A percentile compares a stretch with the other conserved stretches of the same genome.
These are phyloP conservation scores for Fulvia fulva DNA, from an alignment of 2,329 filamentous ascomycete species.

Conservation along the genomic window DNA sequence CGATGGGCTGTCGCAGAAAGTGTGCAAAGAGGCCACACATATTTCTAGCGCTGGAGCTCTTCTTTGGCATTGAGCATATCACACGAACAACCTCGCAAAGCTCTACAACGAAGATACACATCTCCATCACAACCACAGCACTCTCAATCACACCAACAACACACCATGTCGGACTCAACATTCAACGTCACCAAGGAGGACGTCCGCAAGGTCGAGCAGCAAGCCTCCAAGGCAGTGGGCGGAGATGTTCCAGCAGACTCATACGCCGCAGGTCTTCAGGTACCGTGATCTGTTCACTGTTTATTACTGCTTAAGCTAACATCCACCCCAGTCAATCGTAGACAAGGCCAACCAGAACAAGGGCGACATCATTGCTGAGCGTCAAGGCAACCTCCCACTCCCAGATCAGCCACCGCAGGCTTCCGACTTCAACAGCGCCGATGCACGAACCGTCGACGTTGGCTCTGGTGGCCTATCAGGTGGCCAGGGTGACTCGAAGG, in stretches of 20 bases:
- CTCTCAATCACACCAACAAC: conserved; percentile 2
- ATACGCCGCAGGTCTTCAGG: conserved; percentile 46
- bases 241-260: conserved; percentile 44
- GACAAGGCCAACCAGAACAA: conserved; percentile 45
- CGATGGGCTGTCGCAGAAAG: neutral
- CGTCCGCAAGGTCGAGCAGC: conserved; percentile 46
- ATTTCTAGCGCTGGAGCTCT: neutral
- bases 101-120: neutral
- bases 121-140: conserved; percentile 1
- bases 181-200: conserved; percentile 50
- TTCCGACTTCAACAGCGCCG: conserved; percentile 74
- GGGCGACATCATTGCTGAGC: conserved; percentile 61
- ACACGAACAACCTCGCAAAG: neutral
- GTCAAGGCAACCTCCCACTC: conserved; percentile 69
- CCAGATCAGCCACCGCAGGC: conserved; percentile 71
- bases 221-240: conserved; percentile 36
- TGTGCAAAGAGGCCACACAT: neutral
- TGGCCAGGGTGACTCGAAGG: conserved; percentile 35
- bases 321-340: conserved; percentile 30
- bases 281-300: conserved; percentile 30
- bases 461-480: conserved; percentile 55
- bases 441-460: conserved; percentile 65
- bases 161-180: conserved; percentile 37
- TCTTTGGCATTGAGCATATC: neutral
- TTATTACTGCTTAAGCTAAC: too few species aligned